Evolutionary conservation across 129 eudicot genomes (phyloP).

Genomic region (Heracleum sosnowskyi): DNA sequence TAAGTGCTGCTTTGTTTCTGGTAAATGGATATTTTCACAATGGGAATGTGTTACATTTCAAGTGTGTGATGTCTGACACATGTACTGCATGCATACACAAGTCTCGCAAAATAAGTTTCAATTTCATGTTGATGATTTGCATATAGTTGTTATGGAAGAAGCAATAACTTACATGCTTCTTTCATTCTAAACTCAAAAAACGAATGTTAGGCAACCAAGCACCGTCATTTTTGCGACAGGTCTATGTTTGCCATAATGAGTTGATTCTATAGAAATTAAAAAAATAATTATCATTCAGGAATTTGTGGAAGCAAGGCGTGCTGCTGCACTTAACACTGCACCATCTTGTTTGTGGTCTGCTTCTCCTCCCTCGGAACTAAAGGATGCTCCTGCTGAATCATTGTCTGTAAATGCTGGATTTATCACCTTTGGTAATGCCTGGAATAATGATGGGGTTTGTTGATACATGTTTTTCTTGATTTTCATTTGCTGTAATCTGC

Average conservation of each 20-base stretch:
- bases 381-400: constrained; percentile 60
- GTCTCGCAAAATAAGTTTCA: background rate
- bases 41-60: background rate
- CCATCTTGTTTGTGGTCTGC: constrained; percentile 88
- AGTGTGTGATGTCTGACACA: background rate
- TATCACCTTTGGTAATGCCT: constrained; percentile 74
- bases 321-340: constrained; percentile 70
- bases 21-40: background rate
- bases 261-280: background rate
- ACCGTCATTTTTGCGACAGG: background rate
- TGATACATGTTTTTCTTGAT: background rate
- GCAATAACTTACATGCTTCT: background rate
- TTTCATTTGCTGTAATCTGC: background rate
- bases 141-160: background rate
- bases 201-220: background rate
- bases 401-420: constrained; percentile 90
- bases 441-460: constrained; percentile 2
- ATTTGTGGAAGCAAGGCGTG: constrained; percentile 87
- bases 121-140: background rate
- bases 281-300: constrained; percentile 38
- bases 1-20: background rate
- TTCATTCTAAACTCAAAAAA: background rate
- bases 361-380: constrained; percentile 76
- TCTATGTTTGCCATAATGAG: background rate
- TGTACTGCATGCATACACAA: background rate